Evolutionary conservation across 257 asterid species (phyloP), one percentile per base, ranked within the genome.

Genomic region (Ehretia macrophylla): DNA sequence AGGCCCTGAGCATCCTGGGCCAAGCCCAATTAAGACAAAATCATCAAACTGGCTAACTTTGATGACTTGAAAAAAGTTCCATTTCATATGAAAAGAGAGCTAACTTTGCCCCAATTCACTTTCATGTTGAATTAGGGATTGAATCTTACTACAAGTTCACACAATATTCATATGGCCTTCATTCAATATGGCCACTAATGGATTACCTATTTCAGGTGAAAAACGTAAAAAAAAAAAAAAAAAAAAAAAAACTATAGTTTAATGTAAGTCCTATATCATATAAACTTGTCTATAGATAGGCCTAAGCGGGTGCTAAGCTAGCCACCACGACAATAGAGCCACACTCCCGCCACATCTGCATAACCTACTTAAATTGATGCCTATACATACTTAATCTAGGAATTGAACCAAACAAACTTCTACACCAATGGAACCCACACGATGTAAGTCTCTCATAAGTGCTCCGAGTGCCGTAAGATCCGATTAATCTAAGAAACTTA

Each of bases 251-350:
- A 60, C 5, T 51, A 51, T 32, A 51, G 23, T 38, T 32, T 32
- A 44, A 56, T 42, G 57, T 62, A 51, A 47, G 18, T 52, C 0
- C 18, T 37, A 45, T 1, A 23, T 54, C 21, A 4, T 62, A 44
- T 44, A 48, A 18, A 53, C 3, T 3, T n/a, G 14, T 51, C 32
- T 27, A 51, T 37, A 66, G 40, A 61, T 58, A 55, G 79, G 83
- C 80, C 83, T 77, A 78, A 78, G 93, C 88, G 93, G 95, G 96
- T 76, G 90, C 82, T 61, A 81, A 52, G 52, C 85, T 50, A 72
- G 68, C 83, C 85, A 85, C 96, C 91, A 72, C 89, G 46, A 81
- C 88, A 44, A 71, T 71, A 77, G 75, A 70, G 74, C 84, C 79
- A 78, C 68, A 60, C 69, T 49, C 73, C 60, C 27, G 19, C 49